A percentile compares a stretch with the other conserved stretches of the same genome.
Conservation (phyloP, 2,329 filamentous ascomycete species). For the Hymenoscyphus repandus region DNA sequence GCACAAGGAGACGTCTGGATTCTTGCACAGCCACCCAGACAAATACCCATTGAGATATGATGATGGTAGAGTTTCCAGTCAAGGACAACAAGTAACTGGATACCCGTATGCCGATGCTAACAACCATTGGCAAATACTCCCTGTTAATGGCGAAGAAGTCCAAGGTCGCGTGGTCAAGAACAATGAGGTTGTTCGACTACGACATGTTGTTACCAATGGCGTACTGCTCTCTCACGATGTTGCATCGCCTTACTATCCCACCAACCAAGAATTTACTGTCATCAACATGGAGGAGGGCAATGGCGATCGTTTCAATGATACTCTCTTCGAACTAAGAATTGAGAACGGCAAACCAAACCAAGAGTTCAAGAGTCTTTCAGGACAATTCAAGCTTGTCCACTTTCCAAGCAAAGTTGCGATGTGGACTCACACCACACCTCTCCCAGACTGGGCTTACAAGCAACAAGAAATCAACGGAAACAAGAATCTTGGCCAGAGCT, state of each 20-base stretch:
- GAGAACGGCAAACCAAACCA: conserved; percentile 77
- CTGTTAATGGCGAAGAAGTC: conserved; percentile 54
- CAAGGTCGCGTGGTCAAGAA: conserved; percentile 67
- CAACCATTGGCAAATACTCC: conserved; percentile 95
- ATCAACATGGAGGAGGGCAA: conserved; percentile 67
- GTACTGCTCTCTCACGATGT: conserved; percentile 92
- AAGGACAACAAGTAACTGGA: conserved; percentile 95
- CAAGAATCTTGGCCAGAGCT: conserved; percentile 85
- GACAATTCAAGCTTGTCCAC: conserved; percentile 95
- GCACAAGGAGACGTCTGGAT: conserved; percentile 97
- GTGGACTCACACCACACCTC: conserved; percentile 93
- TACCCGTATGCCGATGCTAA: conserved; percentile 99
- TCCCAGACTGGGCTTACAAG: conserved; percentile 97
- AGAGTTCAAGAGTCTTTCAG: conserved; percentile 84
- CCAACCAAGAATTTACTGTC: conserved; percentile 97
- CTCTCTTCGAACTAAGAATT: conserved; percentile 85
- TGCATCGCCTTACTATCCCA: conserved; percentile 90
- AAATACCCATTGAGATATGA: conserved; percentile 92
- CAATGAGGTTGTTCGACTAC: conserved; percentile 79
- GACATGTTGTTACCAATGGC: conserved; percentile 80
- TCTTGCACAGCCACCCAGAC: conserved; percentile 88
- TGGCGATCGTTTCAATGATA: conserved; percentile 75
- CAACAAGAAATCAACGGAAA: conserved; percentile 99
- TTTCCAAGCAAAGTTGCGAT: conserved; percentile 93
- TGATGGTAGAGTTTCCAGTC: conserved; percentile 93